Evolutionary conservation across 2,329 filamentous ascomycete genomes (phyloP).

Genomic region (Sordariomycetes sp.): DNA sequence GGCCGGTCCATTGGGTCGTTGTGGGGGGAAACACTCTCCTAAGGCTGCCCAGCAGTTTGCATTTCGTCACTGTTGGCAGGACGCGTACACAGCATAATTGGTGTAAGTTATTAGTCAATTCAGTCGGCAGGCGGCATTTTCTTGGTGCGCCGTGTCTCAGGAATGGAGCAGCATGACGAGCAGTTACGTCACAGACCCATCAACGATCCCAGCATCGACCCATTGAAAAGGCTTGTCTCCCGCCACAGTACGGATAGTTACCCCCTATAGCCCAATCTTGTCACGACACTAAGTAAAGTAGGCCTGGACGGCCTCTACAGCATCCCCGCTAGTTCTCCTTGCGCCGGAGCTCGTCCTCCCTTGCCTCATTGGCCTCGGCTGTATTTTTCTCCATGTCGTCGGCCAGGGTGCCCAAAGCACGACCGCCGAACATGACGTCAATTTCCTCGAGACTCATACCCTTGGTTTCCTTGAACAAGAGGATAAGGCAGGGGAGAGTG

Average conservation of each 20-base stretch:
- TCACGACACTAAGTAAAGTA: too few species aligned
- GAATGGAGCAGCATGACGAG: not conserved
- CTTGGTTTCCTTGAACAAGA: conserved; percentile 38
- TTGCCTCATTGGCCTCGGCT: not conserved
- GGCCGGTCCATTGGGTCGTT: too few species aligned
- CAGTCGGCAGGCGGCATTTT: not conserved
- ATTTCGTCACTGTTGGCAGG: too few species aligned
- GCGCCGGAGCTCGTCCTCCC: not conserved
- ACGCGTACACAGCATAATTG: too few species aligned
- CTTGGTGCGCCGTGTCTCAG: not conserved
- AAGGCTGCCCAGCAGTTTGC: too few species aligned
- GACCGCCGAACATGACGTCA: conserved; percentile 32
- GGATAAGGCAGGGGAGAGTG: conserved; percentile 25
- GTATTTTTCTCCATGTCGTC: conserved; percentile 12
- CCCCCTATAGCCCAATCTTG: not conserved
- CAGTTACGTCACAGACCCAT: not conserved
- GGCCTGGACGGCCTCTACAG: too few species aligned
- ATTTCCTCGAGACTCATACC: conserved; percentile 39
- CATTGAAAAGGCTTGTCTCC: not conserved
- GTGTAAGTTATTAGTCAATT: too few species aligned
- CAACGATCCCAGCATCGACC: not conserved
- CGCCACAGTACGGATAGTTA: not conserved
- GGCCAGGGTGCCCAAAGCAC: conserved; percentile 12
- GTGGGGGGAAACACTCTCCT: too few species aligned
- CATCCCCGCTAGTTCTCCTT: not conserved